phyloP scores from a whole-genome alignment of 2,329 filamentous ascomycete genomes.

The Aspergillus puulaauensis region DNA sequence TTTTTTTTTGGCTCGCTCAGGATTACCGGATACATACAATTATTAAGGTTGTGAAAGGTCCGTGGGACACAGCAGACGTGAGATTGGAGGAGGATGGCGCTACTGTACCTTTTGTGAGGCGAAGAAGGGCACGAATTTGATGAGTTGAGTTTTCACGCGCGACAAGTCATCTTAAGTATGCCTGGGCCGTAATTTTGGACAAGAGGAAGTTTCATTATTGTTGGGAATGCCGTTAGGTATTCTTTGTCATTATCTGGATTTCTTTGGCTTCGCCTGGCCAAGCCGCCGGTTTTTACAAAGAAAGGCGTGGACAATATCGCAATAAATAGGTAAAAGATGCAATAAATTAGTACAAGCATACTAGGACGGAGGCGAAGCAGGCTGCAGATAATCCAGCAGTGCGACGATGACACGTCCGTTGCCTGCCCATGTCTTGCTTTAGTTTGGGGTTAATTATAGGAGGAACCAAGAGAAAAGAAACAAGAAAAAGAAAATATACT shows the following conservation, averaged over 20 bases:
- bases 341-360: neutral
- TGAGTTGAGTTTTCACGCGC: too few relatives aligned
- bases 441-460: slow-evolving; percentile 3
- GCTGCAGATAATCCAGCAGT: slow-evolving; percentile 3
- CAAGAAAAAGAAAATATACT: neutral
- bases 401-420: slow-evolving; percentile 5
- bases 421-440: slow-evolving; percentile 2
- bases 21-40: too few relatives aligned
- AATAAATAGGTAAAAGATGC: neutral
- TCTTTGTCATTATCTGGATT: neutral
- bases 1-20: too few relatives aligned
- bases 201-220: neutral
- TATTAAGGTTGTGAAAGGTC: too few relatives aligned
- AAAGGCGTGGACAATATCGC: neutral
- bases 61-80: too few relatives aligned
- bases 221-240: neutral
- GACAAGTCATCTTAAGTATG: too few relatives aligned
- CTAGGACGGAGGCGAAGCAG: neutral
- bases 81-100: too few relatives aligned
- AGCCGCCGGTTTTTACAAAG: neutral
- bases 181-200: neutral
- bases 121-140: too few relatives aligned
- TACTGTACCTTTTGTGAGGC: too few relatives aligned
- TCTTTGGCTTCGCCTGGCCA: neutral
- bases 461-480: neutral